Percentiles rank a stretch among this genome's conserved stretches.
phyloP scores from a whole-genome alignment of 441 rosid genomes.

The Euphorbia schlechtendalii region DNA sequence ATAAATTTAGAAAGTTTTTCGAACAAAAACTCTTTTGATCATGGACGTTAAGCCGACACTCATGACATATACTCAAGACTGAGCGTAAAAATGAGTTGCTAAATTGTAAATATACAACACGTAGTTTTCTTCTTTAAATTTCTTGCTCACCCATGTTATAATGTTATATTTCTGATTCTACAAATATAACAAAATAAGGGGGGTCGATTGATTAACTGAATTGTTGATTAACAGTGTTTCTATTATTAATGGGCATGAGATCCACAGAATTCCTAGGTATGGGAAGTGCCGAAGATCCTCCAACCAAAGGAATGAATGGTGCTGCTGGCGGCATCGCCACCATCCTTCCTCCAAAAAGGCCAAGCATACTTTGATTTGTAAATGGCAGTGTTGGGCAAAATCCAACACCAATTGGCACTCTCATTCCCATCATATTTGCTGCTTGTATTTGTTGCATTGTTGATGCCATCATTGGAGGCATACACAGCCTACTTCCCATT shows the following conservation, averaged over 20 bases:
- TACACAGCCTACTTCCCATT: slow-evolving; percentile 32
- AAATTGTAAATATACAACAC: too few species aligned
- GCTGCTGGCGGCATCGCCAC: slow-evolving; percentile 11
- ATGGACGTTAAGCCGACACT: too few species aligned
- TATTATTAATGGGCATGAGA: not conserved
- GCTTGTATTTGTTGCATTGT: slow-evolving; percentile 32
- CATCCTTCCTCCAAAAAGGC: too few species aligned
- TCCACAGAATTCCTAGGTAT: not conserved
- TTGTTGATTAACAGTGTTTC: not conserved
- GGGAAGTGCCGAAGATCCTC: slow-evolving; percentile 10
- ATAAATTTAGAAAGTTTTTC: too few species aligned
- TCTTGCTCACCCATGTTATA: too few species aligned
- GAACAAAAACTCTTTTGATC: too few species aligned
- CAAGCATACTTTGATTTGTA: too few species aligned
- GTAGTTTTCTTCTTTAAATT: too few species aligned
- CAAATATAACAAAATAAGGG: too few species aligned
- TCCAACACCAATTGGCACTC: slow-evolving; percentile 25
- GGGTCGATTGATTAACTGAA: not conserved
- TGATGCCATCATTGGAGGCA: slow-evolving; percentile 34
- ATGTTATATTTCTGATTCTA: too few species aligned
- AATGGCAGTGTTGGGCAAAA: slow-evolving; percentile 1
- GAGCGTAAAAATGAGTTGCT: too few species aligned
- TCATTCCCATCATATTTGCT: slow-evolving; percentile 26
- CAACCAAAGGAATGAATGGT: slow-evolving; percentile 21
- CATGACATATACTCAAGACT: too few species aligned